Conservation (phyloP, 2,329 filamentous ascomycete genomes). For the Apiospora sp. region DNA sequence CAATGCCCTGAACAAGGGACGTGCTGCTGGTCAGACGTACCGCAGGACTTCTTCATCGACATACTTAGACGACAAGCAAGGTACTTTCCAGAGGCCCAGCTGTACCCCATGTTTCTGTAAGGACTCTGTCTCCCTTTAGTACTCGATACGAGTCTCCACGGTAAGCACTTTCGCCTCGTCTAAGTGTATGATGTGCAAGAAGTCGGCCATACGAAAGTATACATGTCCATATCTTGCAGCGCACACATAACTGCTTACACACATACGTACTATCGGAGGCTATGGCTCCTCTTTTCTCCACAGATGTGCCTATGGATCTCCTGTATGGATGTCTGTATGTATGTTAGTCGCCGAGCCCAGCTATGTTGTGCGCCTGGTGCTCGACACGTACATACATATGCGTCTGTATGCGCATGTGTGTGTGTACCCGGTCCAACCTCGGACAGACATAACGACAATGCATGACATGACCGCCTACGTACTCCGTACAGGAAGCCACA, state of each 20-base stretch:
- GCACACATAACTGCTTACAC: neutral
- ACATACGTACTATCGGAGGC: slow-evolving; percentile 4
- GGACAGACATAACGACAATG: neutral
- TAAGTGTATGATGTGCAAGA: neutral
- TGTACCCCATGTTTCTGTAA: slow-evolving; percentile 6
- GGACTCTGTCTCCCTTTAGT: neutral
- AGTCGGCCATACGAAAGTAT: neutral
- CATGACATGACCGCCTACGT: neutral
- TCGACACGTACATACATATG: neutral
- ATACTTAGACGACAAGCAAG: neutral
- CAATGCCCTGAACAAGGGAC: neutral
- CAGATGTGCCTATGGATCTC: slow-evolving; percentile 8
- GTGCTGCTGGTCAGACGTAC: neutral
- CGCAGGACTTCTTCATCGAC: neutral
- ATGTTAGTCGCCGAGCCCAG: neutral
- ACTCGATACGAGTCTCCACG: slow-evolving; percentile 5
- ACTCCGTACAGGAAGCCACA: neutral
- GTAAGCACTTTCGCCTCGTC: slow-evolving; percentile 1
- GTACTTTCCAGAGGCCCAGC: neutral
- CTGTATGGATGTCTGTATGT: slow-evolving; percentile 3
- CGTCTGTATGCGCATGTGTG: neutral
- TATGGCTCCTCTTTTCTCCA: slow-evolving; percentile 13
- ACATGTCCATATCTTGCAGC: neutral
- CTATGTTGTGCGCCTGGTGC: slow-evolving; percentile 3
- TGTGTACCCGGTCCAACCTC: slow-evolving; percentile 10